Evolutionary conservation across 306 rosid species (phyloP), one percentile per base, ranked within the genome.

Genomic region (Chamaecrista fasciculata): DNA sequence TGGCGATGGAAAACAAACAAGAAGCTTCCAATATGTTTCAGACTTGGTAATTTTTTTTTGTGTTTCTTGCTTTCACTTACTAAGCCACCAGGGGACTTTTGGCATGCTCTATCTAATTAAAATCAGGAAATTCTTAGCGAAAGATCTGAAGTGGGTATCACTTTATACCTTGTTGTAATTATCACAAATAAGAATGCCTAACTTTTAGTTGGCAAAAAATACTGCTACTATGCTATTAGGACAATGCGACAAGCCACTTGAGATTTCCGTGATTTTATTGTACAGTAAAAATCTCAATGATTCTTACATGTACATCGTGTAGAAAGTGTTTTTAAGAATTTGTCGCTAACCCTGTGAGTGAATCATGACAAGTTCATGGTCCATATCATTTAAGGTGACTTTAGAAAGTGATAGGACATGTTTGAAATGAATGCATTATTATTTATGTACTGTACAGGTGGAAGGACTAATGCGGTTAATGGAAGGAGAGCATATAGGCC

Each of bases 401-500:
- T 1, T 8, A 18, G 53, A 59, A 37, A 20, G n/a, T 10, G 21
- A 48, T 24, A 50, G 19, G 4, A 43, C n/a, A 43, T 73, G 40
- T 23, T 64, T 47, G 42, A 6, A 24, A 33, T 69, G 62, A 19
- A 39, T n/a, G n/a, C n/a, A n/a, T n/a, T n/a, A n/a, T n/a, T n/a
- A n/a, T 51, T 3, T 53, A 25, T 26, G 21, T 11, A 43, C 44
- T 6, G 29, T 8, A 53, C 74, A 92, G 98, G 98, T 93, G 51
- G 98, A 88, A 46, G 98, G 98, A 28, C 80, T 93, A 49, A 86
- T 90, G 82, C 59, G 85, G 80, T 78, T 93, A 40, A 93, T 93
- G 98, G 94, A 93, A 83, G 96, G 98, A 5, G 89, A 85, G 2
- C 97, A 93, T 71, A 86, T 93, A 28, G 98, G 98, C n/a, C 97